phyloP scores from a whole-genome alignment of 768 basidiomycete species.

The Holtermanniella nyarrowii region DNA sequence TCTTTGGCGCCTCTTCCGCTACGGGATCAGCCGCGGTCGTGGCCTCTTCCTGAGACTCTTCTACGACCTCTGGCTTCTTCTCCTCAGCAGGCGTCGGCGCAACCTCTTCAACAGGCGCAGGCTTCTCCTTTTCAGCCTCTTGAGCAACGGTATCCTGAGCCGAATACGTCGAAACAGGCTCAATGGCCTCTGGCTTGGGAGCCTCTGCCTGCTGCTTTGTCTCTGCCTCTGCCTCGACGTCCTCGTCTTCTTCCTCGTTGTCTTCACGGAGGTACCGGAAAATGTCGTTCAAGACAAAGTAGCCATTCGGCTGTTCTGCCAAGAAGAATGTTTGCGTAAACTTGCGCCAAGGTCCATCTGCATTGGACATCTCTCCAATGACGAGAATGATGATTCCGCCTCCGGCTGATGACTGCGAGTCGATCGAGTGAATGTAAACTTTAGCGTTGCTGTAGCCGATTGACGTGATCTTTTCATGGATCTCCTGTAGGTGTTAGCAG shows the following conservation, averaged over 20 bases:
- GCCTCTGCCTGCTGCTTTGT: constrained; percentile 33
- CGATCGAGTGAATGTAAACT: constrained; percentile 97
- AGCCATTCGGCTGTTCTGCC: constrained; percentile 96
- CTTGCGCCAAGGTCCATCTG: constrained; percentile 84
- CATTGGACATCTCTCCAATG: constrained; percentile 97
- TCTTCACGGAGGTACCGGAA: constrained; percentile 99
- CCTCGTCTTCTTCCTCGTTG: constrained; percentile 66
- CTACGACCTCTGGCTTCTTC: constrained; percentile 2
- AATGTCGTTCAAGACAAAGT: constrained; percentile 99
- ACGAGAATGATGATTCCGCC: constrained; percentile 98
- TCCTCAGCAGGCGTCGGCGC: neutral
- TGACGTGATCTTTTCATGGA: constrained; percentile 88
- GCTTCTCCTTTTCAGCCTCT: constrained; percentile 5
- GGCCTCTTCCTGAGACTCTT: constrained; percentile 18
- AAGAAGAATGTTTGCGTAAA: constrained; percentile 99
- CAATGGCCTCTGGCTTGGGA: constrained; percentile 2
- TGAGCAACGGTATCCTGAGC: neutral
- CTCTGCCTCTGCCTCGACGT: constrained; percentile 43
- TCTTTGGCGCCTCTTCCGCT: constrained; percentile 29
- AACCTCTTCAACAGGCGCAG: constrained; percentile 1
- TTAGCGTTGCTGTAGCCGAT: constrained; percentile 95
- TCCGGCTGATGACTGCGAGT: constrained; percentile 87
- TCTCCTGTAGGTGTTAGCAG: constrained; percentile 54
- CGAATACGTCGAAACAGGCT: neutral
- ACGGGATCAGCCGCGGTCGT: constrained; percentile 43